These are phyloP conservation scores for Penicillium waksmanii DNA, from an alignment of 495 filamentous ascomycete genomes.

Conservation along the genomic window DNA sequence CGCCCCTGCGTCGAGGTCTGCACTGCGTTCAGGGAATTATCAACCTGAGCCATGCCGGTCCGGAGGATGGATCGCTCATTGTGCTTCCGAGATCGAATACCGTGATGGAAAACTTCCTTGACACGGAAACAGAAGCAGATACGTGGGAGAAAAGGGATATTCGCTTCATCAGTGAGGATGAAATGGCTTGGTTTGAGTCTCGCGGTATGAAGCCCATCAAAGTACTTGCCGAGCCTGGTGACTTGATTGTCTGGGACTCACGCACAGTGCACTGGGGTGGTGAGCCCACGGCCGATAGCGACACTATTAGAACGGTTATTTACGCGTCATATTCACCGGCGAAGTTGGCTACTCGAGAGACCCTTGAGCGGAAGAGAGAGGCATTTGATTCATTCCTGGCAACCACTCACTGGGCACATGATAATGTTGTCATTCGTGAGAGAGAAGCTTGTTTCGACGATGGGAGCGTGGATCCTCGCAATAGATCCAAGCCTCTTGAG, in stretches of 20 bases:
- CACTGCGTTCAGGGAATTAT: constrained; percentile 49
- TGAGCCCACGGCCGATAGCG: constrained; percentile 25
- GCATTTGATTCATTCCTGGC: constrained; percentile 40
- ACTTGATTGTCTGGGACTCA: constrained; percentile 50
- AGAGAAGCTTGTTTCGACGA: constrained; percentile 25
- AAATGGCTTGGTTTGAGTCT: constrained; percentile 39
- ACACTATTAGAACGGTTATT: constrained; percentile 38
- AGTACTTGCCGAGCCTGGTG: constrained; percentile 43
- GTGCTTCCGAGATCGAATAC: constrained; percentile 35
- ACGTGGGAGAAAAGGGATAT: constrained; percentile 36
- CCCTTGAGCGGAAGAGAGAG: constrained; percentile 35
- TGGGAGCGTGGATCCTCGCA: constrained; percentile 35
- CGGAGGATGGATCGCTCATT: constrained; percentile 41
- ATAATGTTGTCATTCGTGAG: constrained; percentile 31
- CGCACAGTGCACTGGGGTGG: constrained; percentile 42
- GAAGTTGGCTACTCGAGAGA: constrained; percentile 33
- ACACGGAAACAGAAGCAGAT: constrained; percentile 31
- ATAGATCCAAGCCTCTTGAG: constrained; percentile 37
- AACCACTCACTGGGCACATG: constrained; percentile 50
- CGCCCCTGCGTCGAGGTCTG: constrained; percentile 31
- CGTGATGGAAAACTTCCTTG: constrained; percentile 40
- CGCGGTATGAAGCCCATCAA: constrained; percentile 37
- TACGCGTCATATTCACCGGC: constrained; percentile 47
- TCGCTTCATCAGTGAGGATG: constrained; percentile 30
- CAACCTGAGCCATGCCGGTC: constrained; percentile 38